A percentile compares a stretch with the other conserved stretches of the same genome.
phyloP scores from a whole-genome alignment of 2,329 filamentous ascomycete genomes.

The Raffaelea arxii region DNA sequence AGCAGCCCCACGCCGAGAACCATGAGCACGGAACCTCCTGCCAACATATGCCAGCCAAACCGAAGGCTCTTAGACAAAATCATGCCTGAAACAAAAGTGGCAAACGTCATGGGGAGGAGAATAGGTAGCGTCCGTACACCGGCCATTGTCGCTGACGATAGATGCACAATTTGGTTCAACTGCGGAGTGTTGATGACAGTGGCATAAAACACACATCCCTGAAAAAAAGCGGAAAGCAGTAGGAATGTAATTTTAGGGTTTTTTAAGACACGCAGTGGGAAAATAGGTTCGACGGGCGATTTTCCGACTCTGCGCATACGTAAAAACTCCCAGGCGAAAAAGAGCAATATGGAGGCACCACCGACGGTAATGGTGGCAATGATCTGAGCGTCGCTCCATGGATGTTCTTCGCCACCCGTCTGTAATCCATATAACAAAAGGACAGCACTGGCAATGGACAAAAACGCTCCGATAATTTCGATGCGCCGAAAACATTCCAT shows the following conservation, averaged over 20 bases:
- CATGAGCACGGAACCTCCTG: not conserved
- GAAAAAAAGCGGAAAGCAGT: constrained; percentile 17
- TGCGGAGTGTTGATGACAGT: constrained; percentile 26
- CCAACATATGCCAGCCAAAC: not conserved
- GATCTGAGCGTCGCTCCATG: constrained; percentile 30
- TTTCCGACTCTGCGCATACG: constrained; percentile 8
- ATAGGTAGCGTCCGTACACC: not conserved
- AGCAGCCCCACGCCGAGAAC: not conserved
- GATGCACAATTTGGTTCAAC: not conserved
- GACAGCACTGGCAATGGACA: constrained; percentile 29
- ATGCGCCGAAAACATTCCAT: constrained; percentile 12
- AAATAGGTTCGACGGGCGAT: constrained; percentile 20
- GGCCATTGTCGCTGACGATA: not conserved
- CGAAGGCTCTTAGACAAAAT: not conserved
- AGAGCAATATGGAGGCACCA: constrained; percentile 15
- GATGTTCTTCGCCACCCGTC: constrained; percentile 29
- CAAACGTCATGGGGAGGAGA: not conserved
- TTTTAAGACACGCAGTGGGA: constrained; percentile 23
- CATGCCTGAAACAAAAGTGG: not conserved
- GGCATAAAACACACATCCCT: constrained; percentile 23
- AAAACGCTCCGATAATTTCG: constrained; percentile 21
- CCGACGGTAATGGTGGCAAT: constrained; percentile 20
- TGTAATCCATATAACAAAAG: constrained; percentile 37
- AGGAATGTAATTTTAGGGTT: constrained; percentile 21
- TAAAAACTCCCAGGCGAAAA: constrained; percentile 20